These are phyloP conservation scores for Juglanconis oblonga DNA, from an alignment of 2,329 filamentous ascomycete genomes.

Conservation along the genomic window DNA sequence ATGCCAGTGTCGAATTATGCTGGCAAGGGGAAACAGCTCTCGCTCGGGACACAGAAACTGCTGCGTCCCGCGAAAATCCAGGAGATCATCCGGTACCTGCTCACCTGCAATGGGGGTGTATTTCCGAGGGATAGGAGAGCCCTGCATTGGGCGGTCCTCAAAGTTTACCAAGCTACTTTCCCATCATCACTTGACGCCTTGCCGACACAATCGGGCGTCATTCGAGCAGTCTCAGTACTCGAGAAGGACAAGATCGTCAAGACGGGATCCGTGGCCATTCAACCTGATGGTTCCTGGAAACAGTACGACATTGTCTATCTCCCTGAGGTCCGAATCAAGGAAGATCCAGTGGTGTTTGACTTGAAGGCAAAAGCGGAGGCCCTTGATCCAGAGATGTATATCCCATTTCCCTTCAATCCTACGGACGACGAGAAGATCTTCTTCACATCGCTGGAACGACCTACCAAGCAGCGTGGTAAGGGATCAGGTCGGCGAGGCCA, in stretches of 20 bases:
- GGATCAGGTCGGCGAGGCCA: slow-evolving; percentile 29
- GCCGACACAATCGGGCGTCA: slow-evolving; percentile 22
- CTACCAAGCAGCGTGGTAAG: slow-evolving; percentile 22
- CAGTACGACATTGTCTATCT: slow-evolving; percentile 35
- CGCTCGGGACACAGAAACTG: neutral
- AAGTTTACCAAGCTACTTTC: slow-evolving; percentile 43
- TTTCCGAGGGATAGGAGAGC: slow-evolving; percentile 47
- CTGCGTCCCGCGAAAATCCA: slow-evolving; percentile 30
- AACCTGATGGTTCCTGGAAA: slow-evolving; percentile 14
- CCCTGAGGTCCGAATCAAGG: slow-evolving; percentile 39
- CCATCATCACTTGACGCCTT: slow-evolving; percentile 30
- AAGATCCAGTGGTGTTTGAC: slow-evolving; percentile 34
- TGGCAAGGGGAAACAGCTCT: slow-evolving; percentile 8
- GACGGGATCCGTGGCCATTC: slow-evolving; percentile 12
- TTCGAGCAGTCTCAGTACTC: slow-evolving; percentile 27
- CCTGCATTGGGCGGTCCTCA: slow-evolving; percentile 46
- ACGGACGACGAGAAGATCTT: slow-evolving; percentile 32
- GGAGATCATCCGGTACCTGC: slow-evolving; percentile 40
- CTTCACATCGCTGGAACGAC: slow-evolving; percentile 26
- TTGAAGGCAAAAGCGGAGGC: slow-evolving; percentile 47
- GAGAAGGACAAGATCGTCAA: slow-evolving; percentile 25
- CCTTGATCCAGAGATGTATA: slow-evolving; percentile 42
- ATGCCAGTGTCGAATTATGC: neutral
- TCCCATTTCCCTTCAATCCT: slow-evolving; percentile 37
- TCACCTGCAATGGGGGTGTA: slow-evolving; percentile 41